Evolutionary conservation across 768 basidiomycete genomes (phyloP).

Genomic region (Pisolithus tinctorius): DNA sequence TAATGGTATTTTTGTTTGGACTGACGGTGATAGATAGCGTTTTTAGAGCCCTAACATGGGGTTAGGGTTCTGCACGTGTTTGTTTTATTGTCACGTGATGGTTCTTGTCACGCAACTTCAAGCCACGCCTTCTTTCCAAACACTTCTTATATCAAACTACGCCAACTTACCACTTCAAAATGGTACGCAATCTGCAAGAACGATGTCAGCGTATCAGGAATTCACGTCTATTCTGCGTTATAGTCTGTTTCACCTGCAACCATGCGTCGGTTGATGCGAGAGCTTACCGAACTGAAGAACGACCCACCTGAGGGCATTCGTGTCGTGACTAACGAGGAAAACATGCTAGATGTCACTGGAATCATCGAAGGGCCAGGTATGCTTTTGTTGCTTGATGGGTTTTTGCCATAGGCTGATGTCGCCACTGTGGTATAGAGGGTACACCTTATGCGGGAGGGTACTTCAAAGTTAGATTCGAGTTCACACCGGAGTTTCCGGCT

Average conservation of each 20-base stretch:
- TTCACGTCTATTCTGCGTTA: not conserved
- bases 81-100: not conserved
- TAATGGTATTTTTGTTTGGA: no score
- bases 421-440: conserved; percentile 35
- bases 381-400: conserved; percentile 18
- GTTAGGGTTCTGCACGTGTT: conserved; percentile 5
- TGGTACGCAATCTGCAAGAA: conserved; percentile 15
- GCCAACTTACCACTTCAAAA: conserved; percentile 6
- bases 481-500: conserved; percentile 91
- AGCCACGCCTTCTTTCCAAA: conserved; percentile 19
- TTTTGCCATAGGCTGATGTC: conserved; percentile 4
- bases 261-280: conserved; percentile 83
- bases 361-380: conserved; percentile 87
- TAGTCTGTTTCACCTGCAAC: conserved; percentile 46
- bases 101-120: conserved; percentile 20
- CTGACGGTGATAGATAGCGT: not conserved
- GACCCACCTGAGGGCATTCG: conserved; percentile 92
- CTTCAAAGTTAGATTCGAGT: conserved; percentile 74
- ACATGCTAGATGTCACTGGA: conserved; percentile 81
- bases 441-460: conserved; percentile 71
- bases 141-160: conserved; percentile 9
- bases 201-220: not conserved
- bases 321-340: conserved; percentile 78
- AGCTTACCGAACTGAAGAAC: conserved; percentile 72
- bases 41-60: conserved; percentile 3